Conservation (phyloP, 2,329 filamentous ascomycete genomes). For the Helotiales sp. region DNA sequence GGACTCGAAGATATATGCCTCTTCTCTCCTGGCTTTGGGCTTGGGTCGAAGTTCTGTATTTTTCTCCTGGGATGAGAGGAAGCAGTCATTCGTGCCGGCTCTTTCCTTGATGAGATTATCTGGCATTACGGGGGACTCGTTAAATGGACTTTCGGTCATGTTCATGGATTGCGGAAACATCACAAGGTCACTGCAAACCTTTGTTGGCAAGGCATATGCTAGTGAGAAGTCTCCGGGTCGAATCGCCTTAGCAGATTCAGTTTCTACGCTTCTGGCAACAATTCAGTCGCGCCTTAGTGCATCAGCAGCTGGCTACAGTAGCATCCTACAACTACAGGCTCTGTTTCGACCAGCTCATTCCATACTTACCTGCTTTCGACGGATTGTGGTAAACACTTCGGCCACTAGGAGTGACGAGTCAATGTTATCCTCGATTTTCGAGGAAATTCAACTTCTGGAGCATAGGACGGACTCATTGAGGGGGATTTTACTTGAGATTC, state of each 20-base stretch:
- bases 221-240: slow-evolving; percentile 38
- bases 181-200: slow-evolving; percentile 39
- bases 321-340: slow-evolving; percentile 42
- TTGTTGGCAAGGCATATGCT: slow-evolving; percentile 40
- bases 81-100: slow-evolving; percentile 57
- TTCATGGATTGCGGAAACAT: slow-evolving; percentile 46
- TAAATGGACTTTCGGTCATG: slow-evolving; percentile 48
- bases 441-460: slow-evolving; percentile 66
- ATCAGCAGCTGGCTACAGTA: slow-evolving; percentile 34
- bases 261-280: slow-evolving; percentile 45
- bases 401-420: slow-evolving; percentile 59
- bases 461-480: slow-evolving; percentile 66
- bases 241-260: slow-evolving; percentile 44
- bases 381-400: slow-evolving; percentile 37
- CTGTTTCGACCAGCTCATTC: slow-evolving; percentile 41
- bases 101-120: slow-evolving; percentile 56
- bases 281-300: slow-evolving; percentile 41
- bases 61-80: slow-evolving; percentile 64
- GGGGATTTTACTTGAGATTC: slow-evolving; percentile 68
- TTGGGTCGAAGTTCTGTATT: slow-evolving; percentile 75
- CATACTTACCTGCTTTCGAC: slow-evolving; percentile 42
- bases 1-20: slow-evolving; percentile 54
- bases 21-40: slow-evolving; percentile 67
- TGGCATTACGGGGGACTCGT: slow-evolving; percentile 55
- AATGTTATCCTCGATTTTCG: slow-evolving; percentile 65